A percentile compares a stretch with the other conserved stretches of the same genome.
These are phyloP conservation scores for Peronospora farinosa DNA, from an alignment of 352 stramenopile species.

Conservation along the genomic window DNA sequence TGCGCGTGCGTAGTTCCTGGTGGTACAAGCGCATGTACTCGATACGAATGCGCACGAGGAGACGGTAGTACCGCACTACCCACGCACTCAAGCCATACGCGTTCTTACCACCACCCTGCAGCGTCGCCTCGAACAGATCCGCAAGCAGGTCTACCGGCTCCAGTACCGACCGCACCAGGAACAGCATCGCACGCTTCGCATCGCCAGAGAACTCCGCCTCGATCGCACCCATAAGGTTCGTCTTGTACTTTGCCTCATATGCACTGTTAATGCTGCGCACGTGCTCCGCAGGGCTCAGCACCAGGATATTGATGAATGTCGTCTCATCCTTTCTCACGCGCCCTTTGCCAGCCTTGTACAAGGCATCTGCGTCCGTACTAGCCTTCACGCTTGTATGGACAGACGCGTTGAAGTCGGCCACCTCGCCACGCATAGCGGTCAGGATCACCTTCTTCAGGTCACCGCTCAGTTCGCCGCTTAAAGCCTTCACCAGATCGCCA, in stretches of 20 bases:
- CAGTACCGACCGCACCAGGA: slow-evolving; percentile 39
- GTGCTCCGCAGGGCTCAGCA: slow-evolving; percentile 39
- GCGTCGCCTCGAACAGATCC: slow-evolving; percentile 51
- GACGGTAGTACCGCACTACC: slow-evolving; percentile 57
- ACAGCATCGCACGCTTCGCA: slow-evolving; percentile 35
- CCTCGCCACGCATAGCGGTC: slow-evolving; percentile 30
- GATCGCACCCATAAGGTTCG: slow-evolving; percentile 38
- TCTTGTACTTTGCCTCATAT: slow-evolving; percentile 60
- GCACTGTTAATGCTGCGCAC: slow-evolving; percentile 38
- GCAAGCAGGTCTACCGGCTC: slow-evolving; percentile 47
- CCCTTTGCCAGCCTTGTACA: slow-evolving; percentile 70
- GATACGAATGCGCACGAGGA: slow-evolving; percentile 31
- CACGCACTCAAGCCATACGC: slow-evolving; percentile 45
- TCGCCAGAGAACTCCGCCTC: slow-evolving; percentile 59
- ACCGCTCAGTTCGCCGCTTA: slow-evolving; percentile 45
- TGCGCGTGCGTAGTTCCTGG: slow-evolving; percentile 30
- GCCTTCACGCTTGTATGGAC: slow-evolving; percentile 58
- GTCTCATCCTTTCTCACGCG: slow-evolving; percentile 53
- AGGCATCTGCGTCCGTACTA: slow-evolving; percentile 35
- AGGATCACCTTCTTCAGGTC: slow-evolving; percentile 59
- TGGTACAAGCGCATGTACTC: slow-evolving; percentile 52
- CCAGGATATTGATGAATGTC: slow-evolving; percentile 44
- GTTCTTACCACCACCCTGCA: slow-evolving; percentile 60
- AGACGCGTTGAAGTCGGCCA: slow-evolving; percentile 36
- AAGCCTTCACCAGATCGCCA: slow-evolving; percentile 39